Evolutionary conservation across 2,329 filamentous ascomycete genomes (phyloP).

Genomic region (Didymellaceae sp.): DNA sequence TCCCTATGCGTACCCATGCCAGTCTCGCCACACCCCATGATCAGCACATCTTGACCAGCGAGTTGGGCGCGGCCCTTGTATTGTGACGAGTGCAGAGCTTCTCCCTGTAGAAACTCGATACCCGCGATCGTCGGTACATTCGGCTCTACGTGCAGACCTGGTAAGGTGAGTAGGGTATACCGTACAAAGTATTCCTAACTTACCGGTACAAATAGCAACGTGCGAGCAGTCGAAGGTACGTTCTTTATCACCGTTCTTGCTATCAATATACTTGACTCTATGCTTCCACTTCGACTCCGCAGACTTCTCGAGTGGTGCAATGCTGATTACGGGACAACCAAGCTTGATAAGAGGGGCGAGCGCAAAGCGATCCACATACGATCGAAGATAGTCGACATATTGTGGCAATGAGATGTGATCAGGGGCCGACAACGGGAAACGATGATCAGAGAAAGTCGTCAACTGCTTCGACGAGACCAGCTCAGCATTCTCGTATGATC

Average conservation of each 20-base stretch:
- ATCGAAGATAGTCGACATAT: constrained; percentile 41
- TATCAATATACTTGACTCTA: constrained; percentile 35
- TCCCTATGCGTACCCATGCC: constrained; percentile 35
- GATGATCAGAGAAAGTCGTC: constrained; percentile 59
- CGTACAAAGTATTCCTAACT: background rate
- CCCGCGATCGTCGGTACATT: constrained; percentile 38
- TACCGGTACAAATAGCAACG: constrained; percentile 38
- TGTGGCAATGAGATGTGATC: constrained; percentile 42
- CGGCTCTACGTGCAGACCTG: constrained; percentile 38
- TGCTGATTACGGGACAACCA: constrained; percentile 31
- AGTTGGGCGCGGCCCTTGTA: constrained; percentile 41
- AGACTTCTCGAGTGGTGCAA: constrained; percentile 29
- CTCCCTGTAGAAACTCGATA: constrained; percentile 36
- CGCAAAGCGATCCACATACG: constrained; percentile 37
- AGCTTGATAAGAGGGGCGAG: constrained; percentile 35
- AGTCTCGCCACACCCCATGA: constrained; percentile 44
- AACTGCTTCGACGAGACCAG: constrained; percentile 60
- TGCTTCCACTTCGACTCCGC: constrained; percentile 34
- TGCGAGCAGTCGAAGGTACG: constrained; percentile 37
- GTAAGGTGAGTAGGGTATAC: background rate
- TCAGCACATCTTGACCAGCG: constrained; percentile 34
- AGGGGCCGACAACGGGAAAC: constrained; percentile 50
- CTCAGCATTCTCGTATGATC: constrained; percentile 59
- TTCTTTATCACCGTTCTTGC: constrained; percentile 19
- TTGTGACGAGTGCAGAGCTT: constrained; percentile 38